Base-by-base conservation (phyloP, 176 grass and related monocot species). In the Coix lacrymajobi region DNA sequence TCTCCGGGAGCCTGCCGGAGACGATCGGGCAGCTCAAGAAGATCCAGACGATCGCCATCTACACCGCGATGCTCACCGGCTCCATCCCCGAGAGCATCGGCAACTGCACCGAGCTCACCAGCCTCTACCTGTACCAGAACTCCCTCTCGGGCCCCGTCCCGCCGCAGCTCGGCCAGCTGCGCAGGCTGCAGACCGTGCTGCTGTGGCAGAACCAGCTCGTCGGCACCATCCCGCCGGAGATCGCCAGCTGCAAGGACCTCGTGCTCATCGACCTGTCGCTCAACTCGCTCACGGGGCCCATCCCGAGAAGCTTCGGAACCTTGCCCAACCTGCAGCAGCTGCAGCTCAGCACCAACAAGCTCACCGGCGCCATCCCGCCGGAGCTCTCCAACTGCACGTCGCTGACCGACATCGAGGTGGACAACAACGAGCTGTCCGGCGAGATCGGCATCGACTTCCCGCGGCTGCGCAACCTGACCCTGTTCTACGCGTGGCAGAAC, bases 401-500 rank as follows among this genome's bases (percentile, higher is more conserved):
- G 51, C 85, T 95, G 3, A 93, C 62, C 22, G 92, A 98, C 67
- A 13, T 95, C 69, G 90, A 98, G 79, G 75, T 98, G 24, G 95
- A 98, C 82, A 95, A 98, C 88, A 98, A 98, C 74, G 84, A 67
- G 64, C 90, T 98, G 0, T 86, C 92, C 33, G 95, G 95, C 2
- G 78, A 76, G 83, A 89, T 94, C 44, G 71, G 44, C 71, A 75
- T 99, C 60, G 87, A 99, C 75, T 99, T 99, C 87, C 13, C 54
- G n/a, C 56, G 69, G 33, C 63, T 99, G 38, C 70, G 70, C 63
- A 99, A 96, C 71, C 96, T 96, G 25, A 99, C 93, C 4, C 77
- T 99, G 36, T 99, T 99, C 80, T 99, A 96, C 73, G 91, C 96
- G 76, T 99, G 96, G 96, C 91, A 93, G 80, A 99, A 99, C 87